Percentiles rank a stretch among this genome's conserved stretches.
Evolutionary conservation across 2,329 filamentous ascomycete genomes (phyloP).

Genomic region (Boeremia exigua): DNA sequence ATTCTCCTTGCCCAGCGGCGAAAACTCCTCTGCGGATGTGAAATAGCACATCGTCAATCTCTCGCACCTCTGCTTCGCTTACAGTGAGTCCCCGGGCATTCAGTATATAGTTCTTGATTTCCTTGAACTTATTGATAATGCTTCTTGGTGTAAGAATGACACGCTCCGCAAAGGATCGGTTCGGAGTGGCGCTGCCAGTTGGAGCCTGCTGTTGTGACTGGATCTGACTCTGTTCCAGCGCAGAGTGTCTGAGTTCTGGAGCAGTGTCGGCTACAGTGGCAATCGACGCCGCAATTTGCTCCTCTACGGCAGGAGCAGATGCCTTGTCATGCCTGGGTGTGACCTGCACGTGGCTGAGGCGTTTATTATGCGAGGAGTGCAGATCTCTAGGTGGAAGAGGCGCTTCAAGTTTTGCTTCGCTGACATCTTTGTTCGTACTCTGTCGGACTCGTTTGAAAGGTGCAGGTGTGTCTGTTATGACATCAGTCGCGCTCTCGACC

Average conservation of each 20-base stretch:
- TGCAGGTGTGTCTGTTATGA: constrained; percentile 33
- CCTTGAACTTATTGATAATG: constrained; percentile 56
- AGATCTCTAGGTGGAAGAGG: constrained; percentile 6
- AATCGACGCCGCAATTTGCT: constrained; percentile 11
- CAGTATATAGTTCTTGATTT: constrained; percentile 62
- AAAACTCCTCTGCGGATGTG: constrained; percentile 78
- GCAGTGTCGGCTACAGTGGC: constrained; percentile 5
- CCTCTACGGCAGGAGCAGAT: constrained; percentile 3
- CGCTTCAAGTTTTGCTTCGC: constrained; percentile 31
- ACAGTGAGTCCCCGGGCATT: constrained; percentile 61
- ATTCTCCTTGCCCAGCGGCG: constrained; percentile 66
- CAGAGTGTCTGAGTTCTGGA: constrained; percentile 12
- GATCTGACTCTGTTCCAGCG: constrained; percentile 5
- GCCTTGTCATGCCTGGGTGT: constrained; percentile 22
- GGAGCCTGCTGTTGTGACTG: constrained; percentile 6
- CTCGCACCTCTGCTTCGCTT: constrained; percentile 68
- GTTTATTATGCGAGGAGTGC: constrained; percentile 25
- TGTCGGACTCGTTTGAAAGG: constrained; percentile 36
- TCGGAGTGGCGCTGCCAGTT: constrained; percentile 28
- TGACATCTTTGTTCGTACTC: constrained; percentile 36
- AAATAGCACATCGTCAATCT: constrained; percentile 80
- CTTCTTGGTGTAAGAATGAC: constrained; percentile 51
- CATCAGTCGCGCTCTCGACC: constrained; percentile 32
- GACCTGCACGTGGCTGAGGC: constrained; percentile 37
- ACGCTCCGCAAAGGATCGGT: constrained; percentile 41